These are phyloP conservation scores for Neofusicoccum laricinum DNA, from an alignment of 2,329 filamentous ascomycete species.

Conservation along the genomic window DNA sequence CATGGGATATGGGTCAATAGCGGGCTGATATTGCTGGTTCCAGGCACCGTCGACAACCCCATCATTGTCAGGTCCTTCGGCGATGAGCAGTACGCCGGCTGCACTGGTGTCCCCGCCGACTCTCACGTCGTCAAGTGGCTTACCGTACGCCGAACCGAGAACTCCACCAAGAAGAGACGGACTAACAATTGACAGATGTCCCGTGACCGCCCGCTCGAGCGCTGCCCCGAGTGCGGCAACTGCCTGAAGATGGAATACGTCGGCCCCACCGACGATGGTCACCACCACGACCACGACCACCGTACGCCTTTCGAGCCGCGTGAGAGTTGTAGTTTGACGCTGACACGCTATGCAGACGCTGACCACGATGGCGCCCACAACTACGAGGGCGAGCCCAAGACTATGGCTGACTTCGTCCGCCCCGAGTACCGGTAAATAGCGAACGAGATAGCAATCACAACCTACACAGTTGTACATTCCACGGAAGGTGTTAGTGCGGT, in stretches of 20 bases:
- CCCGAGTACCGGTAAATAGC: conserved; percentile 78
- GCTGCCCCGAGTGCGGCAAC: conserved; percentile 94
- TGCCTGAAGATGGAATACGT: conserved; percentile 98
- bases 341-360: conserved; percentile 15
- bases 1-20: not conserved
- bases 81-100: conserved; percentile 94
- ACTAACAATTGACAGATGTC: conserved; percentile 58
- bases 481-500: conserved; percentile 3
- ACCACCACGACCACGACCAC: conserved; percentile 54
- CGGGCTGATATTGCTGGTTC: conserved; percentile 1
- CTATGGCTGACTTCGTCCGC: conserved; percentile 93
- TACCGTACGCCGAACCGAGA: conserved; percentile 58
- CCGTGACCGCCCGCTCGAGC: conserved; percentile 85
- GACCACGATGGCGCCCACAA: conserved; percentile 50
- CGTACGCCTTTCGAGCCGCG: conserved; percentile 17
- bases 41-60: conserved; percentile 81
- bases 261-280: conserved; percentile 74
- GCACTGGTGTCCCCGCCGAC: conserved; percentile 91
- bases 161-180: not conserved
- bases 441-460: not conserved
- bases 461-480: conserved; percentile 8
- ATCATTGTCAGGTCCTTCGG: conserved; percentile 88
- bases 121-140: conserved; percentile 91
- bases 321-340: not conserved
- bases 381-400: conserved; percentile 80